phyloP scores from a whole-genome alignment of 2,329 filamentous ascomycete genomes.

The Aureobasidium sp. region DNA sequence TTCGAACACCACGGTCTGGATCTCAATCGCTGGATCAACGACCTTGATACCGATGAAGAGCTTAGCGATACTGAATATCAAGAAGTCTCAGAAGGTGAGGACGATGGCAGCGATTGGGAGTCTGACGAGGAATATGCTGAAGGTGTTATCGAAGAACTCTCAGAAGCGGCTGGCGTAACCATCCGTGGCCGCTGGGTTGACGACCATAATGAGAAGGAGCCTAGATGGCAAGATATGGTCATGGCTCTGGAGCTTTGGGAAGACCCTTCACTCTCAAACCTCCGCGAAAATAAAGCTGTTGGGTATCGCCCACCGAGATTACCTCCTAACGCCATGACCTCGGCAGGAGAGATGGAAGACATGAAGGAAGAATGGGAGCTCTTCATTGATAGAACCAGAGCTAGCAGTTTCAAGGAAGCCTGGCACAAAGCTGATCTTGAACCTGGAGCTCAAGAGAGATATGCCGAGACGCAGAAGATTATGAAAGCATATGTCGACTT shows the following conservation, averaged over 20 bases:
- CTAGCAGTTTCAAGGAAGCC: conserved; percentile 30
- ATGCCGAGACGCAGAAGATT: conserved; percentile 30
- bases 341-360: conserved; percentile 6
- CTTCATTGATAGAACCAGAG: conserved; percentile 22
- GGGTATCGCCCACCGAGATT: neutral
- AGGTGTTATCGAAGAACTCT: conserved; percentile 10
- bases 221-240: conserved; percentile 2
- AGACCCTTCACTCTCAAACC: neutral
- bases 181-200: conserved; percentile 10
- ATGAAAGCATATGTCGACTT: conserved; percentile 17
- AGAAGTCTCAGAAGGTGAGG: conserved; percentile 5
- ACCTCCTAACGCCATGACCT: neutral
- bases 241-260: conserved; percentile 10
- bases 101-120: conserved; percentile 9
- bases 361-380: conserved; percentile 10
- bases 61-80: conserved; percentile 10
- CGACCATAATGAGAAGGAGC: conserved; percentile 3
- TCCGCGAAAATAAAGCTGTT: neutral
- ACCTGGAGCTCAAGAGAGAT: conserved; percentile 30
- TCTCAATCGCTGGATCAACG: conserved; percentile 10
- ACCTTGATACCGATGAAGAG: conserved; percentile 10
- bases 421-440: conserved; percentile 40
- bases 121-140: conserved; percentile 8
- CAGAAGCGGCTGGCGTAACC: conserved; percentile 5
- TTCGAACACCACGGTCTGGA: conserved; percentile 10